These are phyloP conservation scores for Apiospora aurea DNA, from an alignment of 2,329 filamentous ascomycete species.

Conservation along the genomic window DNA sequence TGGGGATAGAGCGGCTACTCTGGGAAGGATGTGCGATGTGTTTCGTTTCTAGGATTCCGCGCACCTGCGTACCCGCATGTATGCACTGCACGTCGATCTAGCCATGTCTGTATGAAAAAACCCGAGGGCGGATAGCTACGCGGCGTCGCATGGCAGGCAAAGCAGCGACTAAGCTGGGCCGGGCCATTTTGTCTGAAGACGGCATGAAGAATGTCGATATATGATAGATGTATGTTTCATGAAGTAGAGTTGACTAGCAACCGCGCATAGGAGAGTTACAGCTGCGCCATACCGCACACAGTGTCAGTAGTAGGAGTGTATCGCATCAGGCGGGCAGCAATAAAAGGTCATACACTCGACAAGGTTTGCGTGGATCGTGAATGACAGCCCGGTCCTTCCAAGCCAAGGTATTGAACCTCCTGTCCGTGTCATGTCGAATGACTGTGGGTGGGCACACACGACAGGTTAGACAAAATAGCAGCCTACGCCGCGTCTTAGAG, in stretches of 20 bases:
- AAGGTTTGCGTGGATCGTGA: constrained; percentile 20
- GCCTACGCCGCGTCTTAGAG: not conserved
- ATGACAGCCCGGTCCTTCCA: constrained; percentile 5
- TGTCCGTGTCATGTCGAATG: constrained; percentile 22
- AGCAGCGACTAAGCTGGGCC: not conserved
- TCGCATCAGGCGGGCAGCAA: not conserved
- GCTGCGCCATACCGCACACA: constrained; percentile 13
- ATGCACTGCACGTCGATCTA: constrained; percentile 12
- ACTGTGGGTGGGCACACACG: not conserved
- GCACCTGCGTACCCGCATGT: not conserved
- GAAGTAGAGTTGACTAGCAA: constrained; percentile 12
- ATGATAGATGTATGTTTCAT: constrained; percentile 16
- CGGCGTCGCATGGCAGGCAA: not conserved
- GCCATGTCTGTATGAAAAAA: not conserved
- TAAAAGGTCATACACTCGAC: constrained; percentile 7
- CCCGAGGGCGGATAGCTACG: not conserved
- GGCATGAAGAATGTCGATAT: not conserved
- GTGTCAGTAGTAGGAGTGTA: constrained; percentile 1
- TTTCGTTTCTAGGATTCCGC: not conserved
- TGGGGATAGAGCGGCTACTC: not conserved
- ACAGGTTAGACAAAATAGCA: not conserved
- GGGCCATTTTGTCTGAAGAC: not conserved
- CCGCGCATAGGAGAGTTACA: constrained; percentile 17
- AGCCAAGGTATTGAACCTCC: constrained; percentile 9
- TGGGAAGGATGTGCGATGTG: not conserved